A percentile compares a stretch with the other conserved stretches of the same genome.
Evolutionary conservation across 306 rosid genomes (phyloP).

Genomic region (Calophaca sinica): DNA sequence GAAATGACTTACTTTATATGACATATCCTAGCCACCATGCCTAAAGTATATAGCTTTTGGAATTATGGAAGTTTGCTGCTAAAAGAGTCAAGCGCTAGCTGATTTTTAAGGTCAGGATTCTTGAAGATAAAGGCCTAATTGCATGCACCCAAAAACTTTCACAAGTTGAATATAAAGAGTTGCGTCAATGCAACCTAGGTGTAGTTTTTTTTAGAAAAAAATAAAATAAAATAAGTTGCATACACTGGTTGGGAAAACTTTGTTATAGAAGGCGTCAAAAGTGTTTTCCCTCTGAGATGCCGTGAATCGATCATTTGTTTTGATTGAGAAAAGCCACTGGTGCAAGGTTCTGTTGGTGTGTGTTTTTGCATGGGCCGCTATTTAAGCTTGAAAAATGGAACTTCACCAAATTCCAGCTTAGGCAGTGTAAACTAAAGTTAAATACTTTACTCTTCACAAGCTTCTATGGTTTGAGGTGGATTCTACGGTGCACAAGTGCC

Average conservation of each 20-base stretch:
- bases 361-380: neutral
- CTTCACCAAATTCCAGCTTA: neutral
- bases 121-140: neutral
- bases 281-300: conserved; percentile 20
- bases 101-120: neutral
- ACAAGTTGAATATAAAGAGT: conserved; percentile 10
- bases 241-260: conserved; percentile 8
- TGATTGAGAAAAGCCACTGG: conserved; percentile 12
- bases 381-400: neutral
- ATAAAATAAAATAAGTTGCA: neutral
- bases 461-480: neutral
- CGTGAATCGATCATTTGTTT: neutral
- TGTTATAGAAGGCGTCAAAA: conserved; percentile 16
- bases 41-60: conserved; percentile 4
- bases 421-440: neutral
- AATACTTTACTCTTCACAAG: neutral
- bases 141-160: conserved; percentile 17
- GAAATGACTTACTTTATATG: conserved; percentile 9
- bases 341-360: conserved; percentile 11
- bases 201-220: too few species aligned
- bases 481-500: too few species aligned
- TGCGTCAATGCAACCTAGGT: conserved; percentile 6
- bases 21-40: neutral
- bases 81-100: neutral
- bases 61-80: conserved; percentile 18